Evolutionary conservation across 1,284 basidiomycete genomes (phyloP), one percentile per base, ranked within the genome.

Genomic region (Ceratobasidium sp.): DNA sequence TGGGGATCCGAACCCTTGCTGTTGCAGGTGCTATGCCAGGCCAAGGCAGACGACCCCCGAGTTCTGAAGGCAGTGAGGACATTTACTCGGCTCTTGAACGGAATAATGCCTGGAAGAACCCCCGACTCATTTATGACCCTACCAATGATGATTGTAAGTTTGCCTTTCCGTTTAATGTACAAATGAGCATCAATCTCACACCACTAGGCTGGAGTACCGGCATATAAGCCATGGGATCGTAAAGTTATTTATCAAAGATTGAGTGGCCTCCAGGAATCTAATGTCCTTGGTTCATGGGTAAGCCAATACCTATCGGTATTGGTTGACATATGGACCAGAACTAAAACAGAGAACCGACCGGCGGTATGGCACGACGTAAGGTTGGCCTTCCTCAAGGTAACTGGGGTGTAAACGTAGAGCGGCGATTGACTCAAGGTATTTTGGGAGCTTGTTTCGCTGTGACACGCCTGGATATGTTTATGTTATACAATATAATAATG

Each of bases 91-190:
- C 25, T 58, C 3, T 15, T 58, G 12, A 40, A 45, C 29, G 56
- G 40, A 1, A 40, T 58, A 40, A 58, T 43, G 35, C 56, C 56
- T 20, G 56, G 56, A 20, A 22, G 56, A 7, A 58, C 13, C n/a
- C 56, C 56, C 10, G 56, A 58, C 29, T 25, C 25, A 13, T 58
- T 58, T 25, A 27, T 58, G 25, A 12, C 34, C 15, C 15, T 58
- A 8, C 56, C 56, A 45, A 45, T 58, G 22, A 42, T 25, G 25
- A 20, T 20, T 8, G 56, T 58, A 29, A 6, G 56, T 53, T 15
- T 45, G 29, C 34, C 3, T 32, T n/a, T 31, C n/a, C 40, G 35
- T 20, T 22, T 7, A 20, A 7, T 7, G 7, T 20, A 12, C 10
- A 47, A 7, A 47, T 12, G 10, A 7, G 7, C 22, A 47, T 12